Evolutionary conservation across 768 basidiomycete genomes (phyloP).

Genomic region (Kwoniella newhampshirensis): DNA sequence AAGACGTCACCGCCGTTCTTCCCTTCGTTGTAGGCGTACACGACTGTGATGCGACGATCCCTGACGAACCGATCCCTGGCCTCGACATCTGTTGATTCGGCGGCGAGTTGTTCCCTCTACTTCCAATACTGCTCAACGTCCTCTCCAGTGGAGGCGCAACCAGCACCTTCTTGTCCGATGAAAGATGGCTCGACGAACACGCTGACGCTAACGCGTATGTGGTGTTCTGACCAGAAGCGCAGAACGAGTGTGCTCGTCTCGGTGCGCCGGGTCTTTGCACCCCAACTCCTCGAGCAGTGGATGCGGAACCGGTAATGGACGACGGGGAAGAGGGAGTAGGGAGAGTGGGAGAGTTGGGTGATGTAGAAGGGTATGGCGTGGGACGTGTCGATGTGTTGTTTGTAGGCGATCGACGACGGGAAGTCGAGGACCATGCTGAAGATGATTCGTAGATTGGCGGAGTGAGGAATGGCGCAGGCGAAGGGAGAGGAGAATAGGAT

Average conservation of each 20-base stretch:
- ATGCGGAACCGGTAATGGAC: not conserved
- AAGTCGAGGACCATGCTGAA: not conserved
- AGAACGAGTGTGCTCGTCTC: constrained; percentile 23
- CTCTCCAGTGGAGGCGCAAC: constrained; percentile 22
- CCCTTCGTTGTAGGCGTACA: too few relatives aligned
- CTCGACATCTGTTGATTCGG: constrained; percentile 21
- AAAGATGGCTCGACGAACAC: constrained; percentile 4
- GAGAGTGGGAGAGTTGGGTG: not conserved
- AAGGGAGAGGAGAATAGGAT: constrained; percentile 10
- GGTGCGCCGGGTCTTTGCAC: constrained; percentile 16
- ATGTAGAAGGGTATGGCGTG: constrained; percentile 5
- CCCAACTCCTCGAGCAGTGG: not conserved
- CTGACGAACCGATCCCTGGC: too few relatives aligned
- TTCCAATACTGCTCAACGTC: constrained; percentile 21
- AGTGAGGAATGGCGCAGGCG: constrained; percentile 18
- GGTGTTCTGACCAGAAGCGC: constrained; percentile 13
- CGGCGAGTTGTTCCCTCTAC: constrained; percentile 15
- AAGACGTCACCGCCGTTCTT: too few relatives aligned
- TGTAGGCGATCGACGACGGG: constrained; percentile 1
- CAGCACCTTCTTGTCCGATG: constrained; percentile 12
- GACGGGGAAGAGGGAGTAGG: not conserved
- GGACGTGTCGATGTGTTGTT: constrained; percentile 4
- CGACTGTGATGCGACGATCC: too few relatives aligned
- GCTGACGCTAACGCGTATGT: constrained; percentile 22
- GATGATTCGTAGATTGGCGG: constrained; percentile 8